A percentile compares a stretch with the other conserved stretches of the same genome.
phyloP scores from a whole-genome alignment of 768 basidiomycete species.

The Kwoniella bestiolae region DNA sequence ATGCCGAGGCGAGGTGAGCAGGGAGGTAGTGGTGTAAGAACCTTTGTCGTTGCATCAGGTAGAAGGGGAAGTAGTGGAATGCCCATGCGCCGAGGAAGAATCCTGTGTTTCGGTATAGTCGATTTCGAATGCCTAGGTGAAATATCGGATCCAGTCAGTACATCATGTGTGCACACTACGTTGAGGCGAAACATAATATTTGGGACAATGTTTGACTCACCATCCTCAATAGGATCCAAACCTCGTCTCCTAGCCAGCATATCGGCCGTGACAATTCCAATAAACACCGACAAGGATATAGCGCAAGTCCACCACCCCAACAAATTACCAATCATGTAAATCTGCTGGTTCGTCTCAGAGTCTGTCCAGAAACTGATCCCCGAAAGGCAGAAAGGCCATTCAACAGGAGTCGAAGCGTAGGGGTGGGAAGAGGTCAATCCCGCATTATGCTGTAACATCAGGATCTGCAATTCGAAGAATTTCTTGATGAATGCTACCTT shows the following conservation, averaged over 20 bases:
- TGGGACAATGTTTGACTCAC: slow-evolving; percentile 63
- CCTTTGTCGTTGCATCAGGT: slow-evolving; percentile 93
- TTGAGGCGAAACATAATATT: too few species aligned
- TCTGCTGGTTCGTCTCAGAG: slow-evolving; percentile 79
- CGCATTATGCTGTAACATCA: slow-evolving; percentile 99
- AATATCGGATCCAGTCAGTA: slow-evolving; percentile 6
- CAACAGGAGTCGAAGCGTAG: slow-evolving; percentile 92
- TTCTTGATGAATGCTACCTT: slow-evolving; percentile 90
- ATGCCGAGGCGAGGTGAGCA: slow-evolving; percentile 87
- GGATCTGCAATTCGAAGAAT: slow-evolving; percentile 85
- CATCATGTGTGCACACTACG: not conserved
- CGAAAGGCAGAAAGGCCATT: slow-evolving; percentile 95
- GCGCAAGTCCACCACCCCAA: slow-evolving; percentile 94
- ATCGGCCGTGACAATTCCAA: slow-evolving; percentile 89
- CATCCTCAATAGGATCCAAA: slow-evolving; percentile 79
- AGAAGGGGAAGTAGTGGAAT: slow-evolving; percentile 96
- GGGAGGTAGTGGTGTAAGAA: slow-evolving; percentile 99
- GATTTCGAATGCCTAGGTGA: slow-evolving; percentile 78
- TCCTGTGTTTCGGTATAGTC: slow-evolving; percentile 91
- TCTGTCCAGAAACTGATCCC: slow-evolving; percentile 99
- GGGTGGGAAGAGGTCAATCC: slow-evolving; percentile 96
- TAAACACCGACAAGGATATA: slow-evolving; percentile 79
- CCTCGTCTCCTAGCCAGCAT: slow-evolving; percentile 82
- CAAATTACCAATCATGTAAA: slow-evolving; percentile 94
- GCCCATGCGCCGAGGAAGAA: slow-evolving; percentile 96